These are phyloP conservation scores for Vickermania ingenoplastis DNA, from an alignment of 208 protist genomes.

Conservation along the genomic window DNA sequence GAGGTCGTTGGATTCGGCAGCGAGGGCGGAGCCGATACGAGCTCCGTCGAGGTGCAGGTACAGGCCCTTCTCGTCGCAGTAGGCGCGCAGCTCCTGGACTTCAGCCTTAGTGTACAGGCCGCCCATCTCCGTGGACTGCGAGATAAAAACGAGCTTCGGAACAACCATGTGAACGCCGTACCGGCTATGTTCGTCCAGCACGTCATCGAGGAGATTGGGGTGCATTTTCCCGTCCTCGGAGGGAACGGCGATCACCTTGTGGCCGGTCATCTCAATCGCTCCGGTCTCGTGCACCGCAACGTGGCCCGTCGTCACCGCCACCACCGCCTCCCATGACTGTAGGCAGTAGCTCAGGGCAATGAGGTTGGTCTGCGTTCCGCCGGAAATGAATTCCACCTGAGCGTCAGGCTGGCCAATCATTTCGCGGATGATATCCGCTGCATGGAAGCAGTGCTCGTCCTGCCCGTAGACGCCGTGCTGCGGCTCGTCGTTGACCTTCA, in stretches of 20 bases:
- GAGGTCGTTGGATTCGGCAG: conserved; percentile 18
- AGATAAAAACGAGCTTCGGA: conserved; percentile 37
- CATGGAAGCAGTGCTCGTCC: conserved; percentile 18
- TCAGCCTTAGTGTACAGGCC: conserved; percentile 34
- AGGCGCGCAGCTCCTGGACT: conserved; percentile 17
- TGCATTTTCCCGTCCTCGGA: conserved; percentile 29
- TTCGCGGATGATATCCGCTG: conserved; percentile 16
- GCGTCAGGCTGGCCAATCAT: conserved; percentile 11
- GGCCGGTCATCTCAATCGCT: conserved; percentile 29
- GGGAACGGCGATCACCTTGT: conserved; percentile 25
- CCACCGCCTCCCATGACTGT: conserved; percentile 36
- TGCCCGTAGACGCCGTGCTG: conserved; percentile 31
- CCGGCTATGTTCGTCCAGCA: conserved; percentile 12
- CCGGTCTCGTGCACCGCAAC: conserved; percentile 37
- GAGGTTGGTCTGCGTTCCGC: conserved; percentile 34
- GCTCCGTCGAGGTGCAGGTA: conserved; percentile 35
- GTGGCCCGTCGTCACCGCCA: conserved; percentile 21
- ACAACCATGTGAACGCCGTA: conserved; percentile 36
- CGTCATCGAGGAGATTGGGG: conserved; percentile 12
- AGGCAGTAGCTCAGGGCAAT: conserved; percentile 16
- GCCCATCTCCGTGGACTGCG: conserved; percentile 39
- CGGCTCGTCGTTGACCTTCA: conserved; percentile 1
- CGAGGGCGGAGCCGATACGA: conserved; percentile 20
- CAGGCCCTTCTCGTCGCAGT: conserved; percentile 17
- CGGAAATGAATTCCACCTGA: conserved; percentile 26